Conservation (phyloP, 768 basidiomycete species). For the Rubroboletus pulcherrimus region DNA sequence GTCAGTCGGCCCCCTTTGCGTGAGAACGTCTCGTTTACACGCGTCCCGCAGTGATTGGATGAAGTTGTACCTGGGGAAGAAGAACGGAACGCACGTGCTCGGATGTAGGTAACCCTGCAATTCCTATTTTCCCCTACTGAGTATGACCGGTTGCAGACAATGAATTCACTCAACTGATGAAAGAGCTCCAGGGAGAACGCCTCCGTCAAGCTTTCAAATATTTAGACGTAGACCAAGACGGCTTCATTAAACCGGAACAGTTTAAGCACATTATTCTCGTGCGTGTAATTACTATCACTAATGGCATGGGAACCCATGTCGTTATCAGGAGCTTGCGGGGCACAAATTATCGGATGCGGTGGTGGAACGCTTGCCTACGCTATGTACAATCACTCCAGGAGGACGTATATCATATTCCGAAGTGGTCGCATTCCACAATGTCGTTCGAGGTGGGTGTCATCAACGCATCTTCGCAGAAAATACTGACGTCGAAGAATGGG, state of each 20-base stretch:
- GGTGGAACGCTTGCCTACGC: constrained; percentile 86
- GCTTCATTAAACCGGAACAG: constrained; percentile 89
- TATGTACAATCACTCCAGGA: constrained; percentile 86
- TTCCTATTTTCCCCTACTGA: constrained; percentile 5
- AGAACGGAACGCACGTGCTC: constrained; percentile 84
- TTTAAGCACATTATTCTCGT: constrained; percentile 96
- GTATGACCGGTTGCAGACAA: constrained; percentile 51
- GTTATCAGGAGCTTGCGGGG: constrained; percentile 81
- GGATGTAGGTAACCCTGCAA: constrained; percentile 61
- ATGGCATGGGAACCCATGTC: not conserved
- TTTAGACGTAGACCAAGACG: constrained; percentile 86
- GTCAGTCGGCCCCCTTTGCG: constrained; percentile 35
- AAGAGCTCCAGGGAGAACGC: constrained; percentile 96
- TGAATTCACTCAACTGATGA: constrained; percentile 98
- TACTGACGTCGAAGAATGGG: constrained; percentile 5
- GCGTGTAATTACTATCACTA: constrained; percentile 23
- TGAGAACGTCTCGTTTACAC: constrained; percentile 1
- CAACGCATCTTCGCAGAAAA: not conserved
- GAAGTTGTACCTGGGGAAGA: constrained; percentile 91
- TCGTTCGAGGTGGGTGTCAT: constrained; percentile 67
- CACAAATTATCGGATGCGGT: constrained; percentile 96
- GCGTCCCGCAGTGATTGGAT: constrained; percentile 75
- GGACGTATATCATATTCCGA: constrained; percentile 94
- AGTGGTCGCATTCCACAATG: constrained; percentile 96
- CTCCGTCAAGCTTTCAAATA: constrained; percentile 93